Conservation (phyloP, 768 basidiomycete genomes). For the Floccularia luteovirens region DNA sequence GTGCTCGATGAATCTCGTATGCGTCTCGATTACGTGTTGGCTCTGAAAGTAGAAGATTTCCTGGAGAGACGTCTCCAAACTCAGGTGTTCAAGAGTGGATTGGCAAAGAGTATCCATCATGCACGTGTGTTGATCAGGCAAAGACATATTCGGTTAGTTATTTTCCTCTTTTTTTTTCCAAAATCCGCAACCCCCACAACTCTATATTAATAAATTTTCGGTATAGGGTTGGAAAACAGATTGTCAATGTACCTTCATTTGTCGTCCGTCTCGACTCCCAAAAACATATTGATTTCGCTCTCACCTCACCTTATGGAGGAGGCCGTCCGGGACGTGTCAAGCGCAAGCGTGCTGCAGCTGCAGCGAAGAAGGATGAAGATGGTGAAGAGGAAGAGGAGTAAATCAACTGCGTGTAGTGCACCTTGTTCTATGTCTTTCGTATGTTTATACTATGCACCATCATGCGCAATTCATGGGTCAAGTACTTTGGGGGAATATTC, state of each 20-base stretch:
- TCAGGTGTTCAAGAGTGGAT: constrained; percentile 98
- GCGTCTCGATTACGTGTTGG: constrained; percentile 99
- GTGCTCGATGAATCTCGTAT: constrained; percentile 98
- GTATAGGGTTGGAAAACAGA: constrained; percentile 91
- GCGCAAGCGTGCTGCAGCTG: constrained; percentile 94
- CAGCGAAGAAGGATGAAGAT: constrained; percentile 85
- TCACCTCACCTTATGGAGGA: constrained; percentile 95
- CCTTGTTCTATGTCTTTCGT: constrained; percentile 22
- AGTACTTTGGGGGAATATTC: too few relatives aligned
- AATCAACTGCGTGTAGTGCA: constrained; percentile 7
- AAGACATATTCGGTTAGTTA: constrained; percentile 84
- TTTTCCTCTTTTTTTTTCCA: too few relatives aligned
- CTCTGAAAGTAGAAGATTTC: constrained; percentile 99
- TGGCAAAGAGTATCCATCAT: constrained; percentile 98
- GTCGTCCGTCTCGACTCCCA: constrained; percentile 99
- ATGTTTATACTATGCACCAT: too few relatives aligned
- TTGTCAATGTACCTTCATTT: constrained; percentile 98
- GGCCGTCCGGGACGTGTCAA: constrained; percentile 94
- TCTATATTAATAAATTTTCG: too few relatives aligned
- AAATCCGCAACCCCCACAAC: too few relatives aligned
- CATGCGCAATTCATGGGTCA: too few relatives aligned
- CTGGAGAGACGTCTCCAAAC: constrained; percentile 98
- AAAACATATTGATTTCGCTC: constrained; percentile 99
- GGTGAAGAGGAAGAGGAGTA: constrained; percentile 85
- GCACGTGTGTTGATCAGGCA: constrained; percentile 97